Base-by-base conservation (phyloP, 768 basidiomycete species). In the Boletus patriciae region DNA sequence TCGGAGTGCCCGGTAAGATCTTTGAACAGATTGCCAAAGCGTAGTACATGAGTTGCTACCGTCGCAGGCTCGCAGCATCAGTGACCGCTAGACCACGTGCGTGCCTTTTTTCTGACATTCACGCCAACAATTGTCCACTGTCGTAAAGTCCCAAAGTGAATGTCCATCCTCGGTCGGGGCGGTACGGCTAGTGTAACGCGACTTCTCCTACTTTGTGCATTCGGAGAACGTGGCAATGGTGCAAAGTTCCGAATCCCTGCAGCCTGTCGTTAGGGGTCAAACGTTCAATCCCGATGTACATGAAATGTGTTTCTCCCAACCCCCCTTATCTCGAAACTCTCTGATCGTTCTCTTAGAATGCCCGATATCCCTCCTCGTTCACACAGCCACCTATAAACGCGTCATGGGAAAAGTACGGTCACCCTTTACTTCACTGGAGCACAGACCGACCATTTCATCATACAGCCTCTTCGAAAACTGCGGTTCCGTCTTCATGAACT, bases 331-430 rank as follows among this genome's bases (percentile, higher is more conserved):
- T 50, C 23, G 18, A 7, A 15, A 12, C 11, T 23, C 48, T 23
- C 23, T 25, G 3, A 18, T n/a, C 12, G 9, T n/a, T 2, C 23
- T 40, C 48, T 6, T 11, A 12, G 21, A 36, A 11, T 11, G 10
- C 25, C 10, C 6, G 4, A 19, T 16, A 6, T 13, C 19, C 19
- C 21, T 21, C 15, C 6, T 40, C 19, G 7, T 41, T 6, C 16
- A 13, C n/a, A 10, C 33, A 11, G 8, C 13, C 19, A 3, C 37
- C n/a, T 6, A 21, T 10, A 15, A 38, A 23, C 33, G 2, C 6
- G 10, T 37, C 18, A 63, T 57, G 61, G 5, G 33, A 1, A 60
- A 60, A 18, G 63, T 56, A 41, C 4, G 55, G 15, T 21, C 16
- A 19, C 38, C 34, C 15, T 38, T n/a, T 2, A 19, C 40, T 23